Percentiles rank a stretch among this genome's conserved stretches.
Conservation (phyloP, 2,329 filamentous ascomycete genomes). For the Cercospora janseana region DNA sequence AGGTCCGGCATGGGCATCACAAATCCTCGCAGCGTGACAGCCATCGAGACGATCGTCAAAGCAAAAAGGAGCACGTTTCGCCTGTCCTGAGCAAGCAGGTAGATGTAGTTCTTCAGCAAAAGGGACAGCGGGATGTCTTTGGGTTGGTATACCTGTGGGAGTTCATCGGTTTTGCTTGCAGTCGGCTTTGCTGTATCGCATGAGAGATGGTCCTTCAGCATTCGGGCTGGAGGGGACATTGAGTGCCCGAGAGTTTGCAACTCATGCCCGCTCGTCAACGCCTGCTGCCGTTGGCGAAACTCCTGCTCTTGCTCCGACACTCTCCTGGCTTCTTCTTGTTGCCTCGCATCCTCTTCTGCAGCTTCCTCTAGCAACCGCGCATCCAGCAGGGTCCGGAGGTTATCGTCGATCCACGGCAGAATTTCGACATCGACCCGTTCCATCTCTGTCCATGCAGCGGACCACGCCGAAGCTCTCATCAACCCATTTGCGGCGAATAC, state of each 20-base stretch:
- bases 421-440: constrained; percentile 96
- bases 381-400: constrained; percentile 60
- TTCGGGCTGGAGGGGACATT: background rate
- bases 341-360: background rate
- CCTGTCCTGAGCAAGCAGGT: constrained; percentile 52
- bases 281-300: constrained; percentile 3
- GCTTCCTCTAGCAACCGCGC: constrained; percentile 44
- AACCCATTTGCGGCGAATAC: constrained; percentile 93
- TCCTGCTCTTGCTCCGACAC: constrained; percentile 26
- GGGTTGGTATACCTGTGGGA: constrained; percentile 35
- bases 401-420: constrained; percentile 65
- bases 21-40: constrained; percentile 20
- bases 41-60: constrained; percentile 35
- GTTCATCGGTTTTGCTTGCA: constrained; percentile 11
- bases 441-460: constrained; percentile 95
- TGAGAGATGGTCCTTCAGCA: background rate
- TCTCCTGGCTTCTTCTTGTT: constrained; percentile 36
- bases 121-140: constrained; percentile 53
- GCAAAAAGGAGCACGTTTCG: constrained; percentile 53
- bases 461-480: constrained; percentile 89
- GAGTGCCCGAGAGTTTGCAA: background rate
- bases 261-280: no score
- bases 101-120: constrained; percentile 54
- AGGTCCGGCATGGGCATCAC: constrained; percentile 4
- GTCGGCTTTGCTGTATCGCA: background rate